Evolutionary conservation across 345 rosid species (phyloP).

Genomic region (Brassica nigra): DNA sequence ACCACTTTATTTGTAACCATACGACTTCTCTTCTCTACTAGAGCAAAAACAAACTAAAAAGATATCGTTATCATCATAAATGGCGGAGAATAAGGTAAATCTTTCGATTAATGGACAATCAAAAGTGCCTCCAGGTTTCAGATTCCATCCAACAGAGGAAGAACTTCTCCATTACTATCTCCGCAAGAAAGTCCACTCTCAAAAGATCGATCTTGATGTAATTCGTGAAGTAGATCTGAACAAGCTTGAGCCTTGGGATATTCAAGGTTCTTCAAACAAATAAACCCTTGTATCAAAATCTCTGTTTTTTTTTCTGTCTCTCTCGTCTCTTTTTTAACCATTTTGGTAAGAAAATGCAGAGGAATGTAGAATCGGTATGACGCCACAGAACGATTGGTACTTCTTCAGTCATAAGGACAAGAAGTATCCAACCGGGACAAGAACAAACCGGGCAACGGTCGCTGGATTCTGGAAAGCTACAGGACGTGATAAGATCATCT

Average conservation of each 20-base stretch:
- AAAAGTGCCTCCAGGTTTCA: conserved; percentile 93
- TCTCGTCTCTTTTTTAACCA: not conserved
- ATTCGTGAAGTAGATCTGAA: conserved; percentile 98
- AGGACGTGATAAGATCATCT: conserved; percentile 52
- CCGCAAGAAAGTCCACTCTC: conserved; percentile 78
- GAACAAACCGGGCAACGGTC: not conserved
- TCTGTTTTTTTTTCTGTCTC: not conserved
- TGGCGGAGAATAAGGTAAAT: conserved; percentile 63
- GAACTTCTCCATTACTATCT: conserved; percentile 96
- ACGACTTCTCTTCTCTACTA: conserved; percentile 21
- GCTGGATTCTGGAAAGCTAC: not conserved
- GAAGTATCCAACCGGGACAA: not conserved
- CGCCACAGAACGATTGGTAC: conserved; percentile 45
- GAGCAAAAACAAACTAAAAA: not conserved
- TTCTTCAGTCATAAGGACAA: conserved; percentile 1
- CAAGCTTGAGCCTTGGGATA: conserved; percentile 99
- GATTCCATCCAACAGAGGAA: conserved; percentile 97
- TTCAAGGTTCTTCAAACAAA: conserved; percentile 62
- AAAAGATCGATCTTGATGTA: conserved; percentile 92
- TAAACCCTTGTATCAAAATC: conserved; percentile 12
- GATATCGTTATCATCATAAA: conserved; percentile 18
- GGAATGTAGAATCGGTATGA: conserved; percentile 86
- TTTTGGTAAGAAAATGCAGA: conserved; percentile 48
- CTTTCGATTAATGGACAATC: conserved; percentile 93
- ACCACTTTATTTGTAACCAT: conserved; percentile 61